These are phyloP conservation scores for Candida schatavii DNA, from an alignment of 805 yeast species.

Conservation along the genomic window DNA sequence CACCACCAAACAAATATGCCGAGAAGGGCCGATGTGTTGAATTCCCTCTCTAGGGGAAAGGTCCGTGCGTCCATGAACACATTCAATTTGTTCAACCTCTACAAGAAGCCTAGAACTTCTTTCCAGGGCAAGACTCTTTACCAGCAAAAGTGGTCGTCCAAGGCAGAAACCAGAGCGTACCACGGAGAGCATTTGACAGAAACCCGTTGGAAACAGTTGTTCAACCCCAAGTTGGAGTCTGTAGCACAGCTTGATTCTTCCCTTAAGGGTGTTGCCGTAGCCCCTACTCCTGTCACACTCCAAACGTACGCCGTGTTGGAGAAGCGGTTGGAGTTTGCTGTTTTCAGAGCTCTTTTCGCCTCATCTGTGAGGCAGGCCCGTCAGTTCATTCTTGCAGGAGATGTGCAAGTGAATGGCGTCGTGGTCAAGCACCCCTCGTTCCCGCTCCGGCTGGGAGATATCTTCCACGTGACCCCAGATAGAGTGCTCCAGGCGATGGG, in stretches of 20 bases:
- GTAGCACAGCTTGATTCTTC: constrained; percentile 89
- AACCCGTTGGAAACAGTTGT: constrained; percentile 69
- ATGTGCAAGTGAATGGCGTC: constrained; percentile 84
- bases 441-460: constrained; percentile 78
- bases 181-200: constrained; percentile 95
- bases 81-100: constrained; percentile 82
- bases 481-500: constrained; percentile 85
- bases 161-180: constrained; percentile 88
- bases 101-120: constrained; percentile 61
- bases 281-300: constrained; percentile 75
- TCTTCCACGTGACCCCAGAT: constrained; percentile 81
- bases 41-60: constrained; percentile 63
- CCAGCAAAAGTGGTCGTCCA: constrained; percentile 90
- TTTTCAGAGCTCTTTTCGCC: constrained; percentile 91
- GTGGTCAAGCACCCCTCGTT: constrained; percentile 75
- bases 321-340: constrained; percentile 83
- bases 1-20: constrained; percentile 51
- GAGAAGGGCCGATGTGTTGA: constrained; percentile 54
- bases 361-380: constrained; percentile 92
- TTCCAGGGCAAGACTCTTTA: constrained; percentile 66
- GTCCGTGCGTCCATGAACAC: constrained; percentile 91
- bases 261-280: constrained; percentile 53
- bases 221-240: constrained; percentile 69
- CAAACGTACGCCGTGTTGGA: constrained; percentile 90
- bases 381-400: constrained; percentile 75